Evolutionary conservation across 2,329 filamentous ascomycete species (phyloP), one percentile per base, ranked within the genome.

Genomic region (Dryadomyces quercivorus): DNA sequence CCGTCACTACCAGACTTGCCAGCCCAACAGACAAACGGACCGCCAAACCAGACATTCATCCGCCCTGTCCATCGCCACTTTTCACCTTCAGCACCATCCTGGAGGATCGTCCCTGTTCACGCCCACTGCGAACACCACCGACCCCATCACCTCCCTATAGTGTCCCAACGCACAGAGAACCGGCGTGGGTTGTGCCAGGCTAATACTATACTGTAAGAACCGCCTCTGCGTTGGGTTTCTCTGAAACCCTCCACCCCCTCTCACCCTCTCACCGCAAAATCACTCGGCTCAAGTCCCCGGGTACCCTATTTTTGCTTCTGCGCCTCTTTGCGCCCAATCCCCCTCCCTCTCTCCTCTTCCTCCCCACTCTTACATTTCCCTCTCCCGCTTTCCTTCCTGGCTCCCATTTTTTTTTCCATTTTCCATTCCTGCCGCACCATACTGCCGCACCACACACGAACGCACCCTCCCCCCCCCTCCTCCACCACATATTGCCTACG

Each of bases 291-390:
- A 3, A 5, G 12, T n/a, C 38, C 42, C 42, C 42, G 16, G 15
- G 26, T 20, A 16, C 47, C 47, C 26, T 31, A 31, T 31, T 21
- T 26, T 38, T 50, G 26, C 47, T 48, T 21, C 31, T 50, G 47
- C 47, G 47, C 26, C 47, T 48, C 36, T 51, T 51, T 20, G 44
- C 44, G 52, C 52, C 52, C 52, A 54, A 54, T 43, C 16, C 31
- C 31, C 26, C 26, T 31, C 26, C 8, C 26, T 31, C 8, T 31
- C 45, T 53, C 20, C 38, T 44, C 16, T 18, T 18, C 20, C 13
- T 31, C 10, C 16, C 20, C 44, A 9, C 21, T 46, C 21, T n/a
- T 5, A 21, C 44, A 26, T 18, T 26, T 38, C 15, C 34, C 34
- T 21, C 20, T 16, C 26, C 51, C 44, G 15, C 26, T 47, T 36